phyloP scores from a whole-genome alignment of 805 yeast species.

The Candida wancherniae region DNA sequence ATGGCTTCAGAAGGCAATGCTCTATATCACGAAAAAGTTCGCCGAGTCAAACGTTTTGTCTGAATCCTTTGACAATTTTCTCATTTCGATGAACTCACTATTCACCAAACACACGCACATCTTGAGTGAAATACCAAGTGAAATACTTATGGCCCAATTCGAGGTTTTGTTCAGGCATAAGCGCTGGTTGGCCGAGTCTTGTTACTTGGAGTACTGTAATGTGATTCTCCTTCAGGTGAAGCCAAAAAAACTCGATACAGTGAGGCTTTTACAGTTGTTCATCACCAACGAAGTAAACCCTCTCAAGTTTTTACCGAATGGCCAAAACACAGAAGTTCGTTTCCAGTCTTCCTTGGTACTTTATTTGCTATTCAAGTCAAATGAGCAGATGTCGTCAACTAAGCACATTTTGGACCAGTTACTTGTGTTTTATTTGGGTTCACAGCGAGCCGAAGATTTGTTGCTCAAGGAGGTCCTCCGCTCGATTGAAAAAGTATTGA shows the following conservation, averaged over 20 bases:
- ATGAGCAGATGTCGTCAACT: slow-evolving; percentile 44
- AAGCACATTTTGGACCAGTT: slow-evolving; percentile 45
- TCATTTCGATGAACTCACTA: slow-evolving; percentile 18
- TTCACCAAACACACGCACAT: slow-evolving; percentile 1
- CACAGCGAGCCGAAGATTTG: slow-evolving; percentile 55
- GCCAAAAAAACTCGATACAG: slow-evolving; percentile 34
- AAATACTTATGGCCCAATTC: slow-evolving; percentile 56
- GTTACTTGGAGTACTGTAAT: slow-evolving; percentile 44
- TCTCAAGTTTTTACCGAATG: slow-evolving; percentile 24
- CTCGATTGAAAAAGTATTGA: slow-evolving; percentile 49
- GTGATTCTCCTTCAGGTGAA: slow-evolving; percentile 34
- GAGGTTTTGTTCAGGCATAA: slow-evolving; percentile 50
- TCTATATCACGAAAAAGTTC: slow-evolving; percentile 59
- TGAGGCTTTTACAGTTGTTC: slow-evolving; percentile 58
- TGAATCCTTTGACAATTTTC: slow-evolving; percentile 28
- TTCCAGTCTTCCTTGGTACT: slow-evolving; percentile 45
- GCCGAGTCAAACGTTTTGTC: slow-evolving; percentile 43
- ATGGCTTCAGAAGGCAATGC: slow-evolving; percentile 56
- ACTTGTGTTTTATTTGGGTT: slow-evolving; percentile 54
- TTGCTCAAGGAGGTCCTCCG: slow-evolving; percentile 53
- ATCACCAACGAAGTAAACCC: slow-evolving; percentile 46
- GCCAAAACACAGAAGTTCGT: slow-evolving; percentile 20
- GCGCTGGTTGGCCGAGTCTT: slow-evolving; percentile 41
- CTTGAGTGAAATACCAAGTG: slow-evolving; percentile 39
- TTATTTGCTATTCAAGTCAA: slow-evolving; percentile 44